phyloP scores from a whole-genome alignment of 805 yeast genomes.

The Komagataella phaffii region DNA sequence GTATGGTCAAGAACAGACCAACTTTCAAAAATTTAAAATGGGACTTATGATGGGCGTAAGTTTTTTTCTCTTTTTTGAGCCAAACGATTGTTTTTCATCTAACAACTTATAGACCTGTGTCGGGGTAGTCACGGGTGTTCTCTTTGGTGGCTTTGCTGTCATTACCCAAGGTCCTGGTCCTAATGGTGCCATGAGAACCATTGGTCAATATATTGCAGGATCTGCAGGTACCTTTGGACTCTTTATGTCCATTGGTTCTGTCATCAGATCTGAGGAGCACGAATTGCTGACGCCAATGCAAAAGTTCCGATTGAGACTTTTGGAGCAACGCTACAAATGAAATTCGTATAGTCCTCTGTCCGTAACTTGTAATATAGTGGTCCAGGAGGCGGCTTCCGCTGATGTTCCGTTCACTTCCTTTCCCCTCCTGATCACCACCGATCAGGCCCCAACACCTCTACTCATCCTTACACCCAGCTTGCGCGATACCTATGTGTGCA shows the following conservation, averaged over 20 bases:
- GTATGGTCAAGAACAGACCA: slow-evolving; percentile 57
- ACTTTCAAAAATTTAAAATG: slow-evolving; percentile 96
- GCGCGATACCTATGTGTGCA: neutral
- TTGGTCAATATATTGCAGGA: slow-evolving; percentile 93
- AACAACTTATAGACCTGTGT: slow-evolving; percentile 35
- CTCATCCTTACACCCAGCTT: neutral
- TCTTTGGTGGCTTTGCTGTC: slow-evolving; percentile 89
- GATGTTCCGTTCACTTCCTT: neutral
- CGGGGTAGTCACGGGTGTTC: slow-evolving; percentile 89
- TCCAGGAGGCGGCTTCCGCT: neutral
- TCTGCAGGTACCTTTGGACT: slow-evolving; percentile 95
- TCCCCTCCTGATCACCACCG: neutral
- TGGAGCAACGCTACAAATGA: neutral
- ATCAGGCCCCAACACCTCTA: neutral
- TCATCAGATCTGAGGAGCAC: slow-evolving; percentile 59
- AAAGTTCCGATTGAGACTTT: slow-evolving; percentile 2
- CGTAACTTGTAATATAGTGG: neutral
- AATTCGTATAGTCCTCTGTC: neutral
- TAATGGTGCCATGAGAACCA: slow-evolving; percentile 88
- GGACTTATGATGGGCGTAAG: slow-evolving; percentile 90
- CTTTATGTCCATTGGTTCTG: slow-evolving; percentile 93
- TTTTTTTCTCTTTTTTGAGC: slow-evolving; percentile 4
- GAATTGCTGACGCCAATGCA: slow-evolving; percentile 8
- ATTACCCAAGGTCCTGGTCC: slow-evolving; percentile 96
- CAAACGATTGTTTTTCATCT: neutral